Evolutionary conservation across 352 stramenopile genomes (phyloP), one percentile per base, ranked within the genome.

Genomic region (Globisporangium nunn): DNA sequence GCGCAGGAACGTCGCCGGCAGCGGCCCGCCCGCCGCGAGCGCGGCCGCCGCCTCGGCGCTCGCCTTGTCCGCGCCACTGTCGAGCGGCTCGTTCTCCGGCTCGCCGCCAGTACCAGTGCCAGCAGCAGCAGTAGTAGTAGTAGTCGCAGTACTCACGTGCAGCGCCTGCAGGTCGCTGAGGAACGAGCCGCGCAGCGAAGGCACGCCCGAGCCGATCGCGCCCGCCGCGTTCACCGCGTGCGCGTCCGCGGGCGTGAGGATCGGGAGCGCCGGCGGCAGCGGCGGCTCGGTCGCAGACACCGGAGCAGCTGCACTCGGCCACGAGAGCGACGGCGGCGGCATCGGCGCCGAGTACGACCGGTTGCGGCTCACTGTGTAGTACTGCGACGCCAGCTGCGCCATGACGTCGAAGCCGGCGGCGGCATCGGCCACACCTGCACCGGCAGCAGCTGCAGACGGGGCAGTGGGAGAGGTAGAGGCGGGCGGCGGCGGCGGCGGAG

Each of bases 331-430:
- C n/a, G 81, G 71, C 28, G 81, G 78, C 30, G 81, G 74, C 30
- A 91, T 85, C 17, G 77, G 81, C 28, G 78, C 81, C 55, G 78
- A 91, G 51, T 74, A 81, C 54, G 78, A 88, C 35, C 81, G 81
- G 63, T 83, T 89, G 52, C 77, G 77, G 44, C 75, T 84, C 50
- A 77, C 66, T 33, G 71, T 71, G 66, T 91, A 92, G 51, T 92
- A 92, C 64, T 91, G 81, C 40, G 78, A 91, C 40, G 82, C 82
- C 37, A 92, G 58, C 63, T 92, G 82, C 48, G 82, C 79, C 80
- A 92, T 90, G 35, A 92, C 78, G 59, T 92, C 82, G 63, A 91
- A 78, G 57, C 84, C 78, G 29, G 68, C 60, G 23, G 40, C 60
- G 23, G 40, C 33, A 39, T 23, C 7, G 50, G 17, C 4, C 33